Evolutionary conservation across 2,329 filamentous ascomycete genomes (phyloP).

Genomic region (Trichophyton schoenleinii): DNA sequence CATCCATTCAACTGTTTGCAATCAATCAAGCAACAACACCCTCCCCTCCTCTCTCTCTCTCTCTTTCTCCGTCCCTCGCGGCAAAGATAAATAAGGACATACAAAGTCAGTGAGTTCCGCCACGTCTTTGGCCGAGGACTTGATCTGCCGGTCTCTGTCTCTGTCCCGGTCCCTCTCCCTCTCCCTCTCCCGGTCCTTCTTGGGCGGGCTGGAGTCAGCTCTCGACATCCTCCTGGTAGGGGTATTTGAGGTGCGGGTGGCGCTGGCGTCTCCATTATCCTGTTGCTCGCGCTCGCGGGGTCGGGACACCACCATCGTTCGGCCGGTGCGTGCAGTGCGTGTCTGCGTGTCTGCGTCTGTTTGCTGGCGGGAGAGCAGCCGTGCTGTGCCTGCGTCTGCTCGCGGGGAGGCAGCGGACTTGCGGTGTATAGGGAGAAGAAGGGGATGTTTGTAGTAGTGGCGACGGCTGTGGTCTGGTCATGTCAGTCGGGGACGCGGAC

Average conservation of each 20-base stretch:
- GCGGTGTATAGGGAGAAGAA: slow-evolving; percentile 13
- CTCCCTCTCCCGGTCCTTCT: slow-evolving; percentile 31
- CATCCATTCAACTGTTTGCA: background rate
- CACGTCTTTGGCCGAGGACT: slow-evolving; percentile 39
- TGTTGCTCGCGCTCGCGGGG: slow-evolving; percentile 16
- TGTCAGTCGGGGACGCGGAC: slow-evolving; percentile 15
- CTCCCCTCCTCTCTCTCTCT: too few species aligned
- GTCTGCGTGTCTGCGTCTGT: slow-evolving; percentile 6
- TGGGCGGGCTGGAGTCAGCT: slow-evolving; percentile 34
- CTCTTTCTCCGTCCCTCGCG: background rate
- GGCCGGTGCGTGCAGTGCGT: slow-evolving; percentile 7
- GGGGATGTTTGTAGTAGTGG: slow-evolving; percentile 12
- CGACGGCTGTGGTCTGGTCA: slow-evolving; percentile 11
- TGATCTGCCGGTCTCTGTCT: slow-evolving; percentile 32
- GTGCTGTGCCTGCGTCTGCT: background rate
- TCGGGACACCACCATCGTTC: slow-evolving; percentile 27
- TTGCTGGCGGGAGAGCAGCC: slow-evolving; percentile 9
- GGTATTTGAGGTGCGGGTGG: slow-evolving; percentile 25
- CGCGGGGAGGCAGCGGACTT: slow-evolving; percentile 4
- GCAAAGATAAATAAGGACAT: slow-evolving; percentile 15
- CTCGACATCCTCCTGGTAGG: slow-evolving; percentile 28
- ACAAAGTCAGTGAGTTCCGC: slow-evolving; percentile 40
- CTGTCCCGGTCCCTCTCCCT: slow-evolving; percentile 36
- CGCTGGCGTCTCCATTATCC: slow-evolving; percentile 27
- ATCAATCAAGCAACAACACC: background rate